These are phyloP conservation scores for Apostasia shenzhenica DNA, from an alignment of 106 monocot genomes.

Conservation along the genomic window DNA sequence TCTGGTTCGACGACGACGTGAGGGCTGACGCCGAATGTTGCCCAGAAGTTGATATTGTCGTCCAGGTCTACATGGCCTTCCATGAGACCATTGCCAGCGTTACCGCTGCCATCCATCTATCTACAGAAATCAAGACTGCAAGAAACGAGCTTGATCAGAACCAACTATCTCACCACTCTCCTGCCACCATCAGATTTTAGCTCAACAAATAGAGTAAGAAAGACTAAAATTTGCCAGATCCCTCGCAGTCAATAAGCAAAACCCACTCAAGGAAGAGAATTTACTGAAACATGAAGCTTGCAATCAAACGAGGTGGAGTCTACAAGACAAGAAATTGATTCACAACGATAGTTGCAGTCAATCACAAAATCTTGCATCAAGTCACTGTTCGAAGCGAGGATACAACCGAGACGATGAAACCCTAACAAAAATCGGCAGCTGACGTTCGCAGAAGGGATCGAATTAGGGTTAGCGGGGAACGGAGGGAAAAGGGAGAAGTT, in stretches of 20 bases:
- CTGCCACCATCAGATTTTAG: background rate
- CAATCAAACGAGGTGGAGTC: background rate
- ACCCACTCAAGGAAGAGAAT: background rate
- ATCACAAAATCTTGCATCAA: background rate
- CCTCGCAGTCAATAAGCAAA: background rate
- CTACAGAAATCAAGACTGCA: slow-evolving; percentile 1
- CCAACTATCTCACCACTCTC: background rate
- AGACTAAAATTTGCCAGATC: background rate
- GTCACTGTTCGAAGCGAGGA: background rate
- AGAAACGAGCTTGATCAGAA: background rate
- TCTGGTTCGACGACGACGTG: slow-evolving; percentile 36
- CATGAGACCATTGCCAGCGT: slow-evolving; percentile 31
- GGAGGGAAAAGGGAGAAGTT: background rate
- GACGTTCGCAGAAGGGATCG: background rate
- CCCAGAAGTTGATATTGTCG: slow-evolving; percentile 70
- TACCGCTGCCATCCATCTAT: slow-evolving; percentile 35
- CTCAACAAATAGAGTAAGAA: background rate
- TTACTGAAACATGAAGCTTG: background rate
- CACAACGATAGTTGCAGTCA: background rate
- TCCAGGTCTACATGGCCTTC: slow-evolving; percentile 48
- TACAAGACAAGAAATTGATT: background rate
- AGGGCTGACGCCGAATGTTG: slow-evolving; percentile 48
- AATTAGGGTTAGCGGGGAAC: slow-evolving; percentile 4
- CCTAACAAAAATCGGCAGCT: background rate
- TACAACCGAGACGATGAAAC: background rate